A percentile compares a stretch with the other conserved stretches of the same genome.
Evolutionary conservation across 108 stramenopile species (phyloP).

Genomic region (Fragilariopsis cylindrus): DNA sequence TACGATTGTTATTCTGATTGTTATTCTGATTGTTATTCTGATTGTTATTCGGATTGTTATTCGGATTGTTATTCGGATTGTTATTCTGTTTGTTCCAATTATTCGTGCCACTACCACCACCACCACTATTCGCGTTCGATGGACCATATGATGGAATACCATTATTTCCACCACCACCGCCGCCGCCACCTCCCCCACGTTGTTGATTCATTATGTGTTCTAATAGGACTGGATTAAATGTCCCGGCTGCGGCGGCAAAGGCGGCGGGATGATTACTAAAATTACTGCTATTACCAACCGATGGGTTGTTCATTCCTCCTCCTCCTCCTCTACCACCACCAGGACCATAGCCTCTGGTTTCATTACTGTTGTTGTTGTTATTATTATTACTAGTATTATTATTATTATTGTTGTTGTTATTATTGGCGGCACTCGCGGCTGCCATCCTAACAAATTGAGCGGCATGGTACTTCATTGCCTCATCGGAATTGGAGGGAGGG

Average conservation of each 20-base stretch:
- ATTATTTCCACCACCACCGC: neutral
- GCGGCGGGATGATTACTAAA: neutral
- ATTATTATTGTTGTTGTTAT: neutral
- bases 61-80: neutral
- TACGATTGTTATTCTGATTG: no score
- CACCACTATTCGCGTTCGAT: no score
- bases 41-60: neutral
- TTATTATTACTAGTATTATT: no score
- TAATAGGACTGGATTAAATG: constrained; percentile 8
- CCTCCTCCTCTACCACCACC: no score
- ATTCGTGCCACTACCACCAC: constrained; percentile 3
- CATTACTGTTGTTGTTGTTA: no score
- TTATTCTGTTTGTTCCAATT: neutral
- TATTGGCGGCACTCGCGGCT: neutral
- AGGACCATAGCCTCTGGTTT: no score
- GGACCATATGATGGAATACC: neutral
- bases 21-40: neutral
- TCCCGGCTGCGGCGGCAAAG: constrained; percentile 10
- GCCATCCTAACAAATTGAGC: constrained; percentile 12
- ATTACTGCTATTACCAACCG: neutral
- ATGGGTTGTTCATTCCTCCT: no score
- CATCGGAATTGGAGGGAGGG: constrained; percentile 5
- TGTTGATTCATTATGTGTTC: constrained; percentile 13
- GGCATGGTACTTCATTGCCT: constrained; percentile 12
- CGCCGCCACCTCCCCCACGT: neutral